Conservation (phyloP, 805 yeast species). For the Zygosaccharomyces siamensis region DNA sequence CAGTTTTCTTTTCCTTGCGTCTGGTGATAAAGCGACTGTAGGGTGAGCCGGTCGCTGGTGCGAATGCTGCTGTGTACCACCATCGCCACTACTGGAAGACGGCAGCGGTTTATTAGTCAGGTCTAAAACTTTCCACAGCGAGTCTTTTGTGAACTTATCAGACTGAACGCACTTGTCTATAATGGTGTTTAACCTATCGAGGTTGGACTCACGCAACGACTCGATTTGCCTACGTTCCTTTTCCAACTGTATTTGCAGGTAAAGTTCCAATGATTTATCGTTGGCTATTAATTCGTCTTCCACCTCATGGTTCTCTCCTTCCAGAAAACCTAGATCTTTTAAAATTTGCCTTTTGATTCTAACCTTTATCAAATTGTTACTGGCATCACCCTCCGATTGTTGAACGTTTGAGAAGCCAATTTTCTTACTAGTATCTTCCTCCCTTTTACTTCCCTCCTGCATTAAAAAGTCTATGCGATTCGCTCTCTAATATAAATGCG, state of each 20-base stretch:
- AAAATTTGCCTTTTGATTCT: slow-evolving; percentile 7
- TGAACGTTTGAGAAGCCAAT: background rate
- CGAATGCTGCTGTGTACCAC: background rate
- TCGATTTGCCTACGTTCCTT: slow-evolving; percentile 21
- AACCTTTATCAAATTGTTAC: background rate
- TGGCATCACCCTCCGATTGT: slow-evolving; percentile 1
- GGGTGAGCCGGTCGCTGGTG: background rate
- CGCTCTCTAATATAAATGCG: slow-evolving; percentile 4
- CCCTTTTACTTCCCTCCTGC: slow-evolving; percentile 6
- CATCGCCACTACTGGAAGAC: background rate
- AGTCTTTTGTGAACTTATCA: slow-evolving; percentile 16
- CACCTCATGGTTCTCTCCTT: background rate
- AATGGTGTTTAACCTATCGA: slow-evolving; percentile 17
- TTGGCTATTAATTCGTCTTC: slow-evolving; percentile 4
- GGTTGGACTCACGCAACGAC: slow-evolving; percentile 18
- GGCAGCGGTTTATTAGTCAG: slow-evolving; percentile 3
- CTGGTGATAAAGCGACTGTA: slow-evolving; percentile 3
- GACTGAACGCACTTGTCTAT: slow-evolving; percentile 19
- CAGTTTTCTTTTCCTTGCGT: slow-evolving; percentile 6
- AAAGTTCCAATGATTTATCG: slow-evolving; percentile 14
- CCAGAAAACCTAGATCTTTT: slow-evolving; percentile 12
- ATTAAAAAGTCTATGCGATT: background rate
- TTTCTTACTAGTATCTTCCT: slow-evolving; percentile 1
- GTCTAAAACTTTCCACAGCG: slow-evolving; percentile 16
- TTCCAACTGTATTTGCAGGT: slow-evolving; percentile 18